These are phyloP conservation scores for Plasmopara viticola DNA, from an alignment of 352 stramenopile genomes.

Conservation along the genomic window DNA sequence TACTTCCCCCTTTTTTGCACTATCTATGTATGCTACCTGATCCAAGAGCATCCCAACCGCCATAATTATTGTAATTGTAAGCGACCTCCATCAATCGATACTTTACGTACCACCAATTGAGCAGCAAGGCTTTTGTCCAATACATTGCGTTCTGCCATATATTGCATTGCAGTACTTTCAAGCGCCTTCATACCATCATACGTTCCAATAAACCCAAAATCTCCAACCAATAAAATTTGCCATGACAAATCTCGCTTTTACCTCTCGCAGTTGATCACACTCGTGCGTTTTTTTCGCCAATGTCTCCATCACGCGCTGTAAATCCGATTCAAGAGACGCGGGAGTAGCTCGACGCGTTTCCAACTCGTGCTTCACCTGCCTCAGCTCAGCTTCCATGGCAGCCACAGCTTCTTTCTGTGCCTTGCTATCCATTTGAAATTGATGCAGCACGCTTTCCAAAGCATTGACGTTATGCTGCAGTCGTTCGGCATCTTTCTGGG, in stretches of 20 bases:
- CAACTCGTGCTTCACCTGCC: constrained; percentile 22
- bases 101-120: constrained; percentile 47
- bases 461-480: constrained; percentile 47
- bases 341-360: constrained; percentile 9
- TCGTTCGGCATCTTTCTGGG: constrained; percentile 48
- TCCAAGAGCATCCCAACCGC: neutral
- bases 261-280: constrained; percentile 67
- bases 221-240: neutral
- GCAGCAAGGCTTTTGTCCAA: constrained; percentile 66
- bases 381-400: constrained; percentile 40
- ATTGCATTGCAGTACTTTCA: constrained; percentile 49
- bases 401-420: constrained; percentile 37
- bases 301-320: constrained; percentile 45
- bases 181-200: constrained; percentile 28
- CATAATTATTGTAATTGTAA: neutral
- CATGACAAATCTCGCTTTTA: constrained; percentile 6
- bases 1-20: constrained; percentile 63
- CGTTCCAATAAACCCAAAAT: neutral
- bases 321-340: constrained; percentile 18
- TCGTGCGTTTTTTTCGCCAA: constrained; percentile 58
- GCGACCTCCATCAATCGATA: neutral
- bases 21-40: constrained; percentile 66
- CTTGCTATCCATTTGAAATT: constrained; percentile 62
- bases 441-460: constrained; percentile 54
- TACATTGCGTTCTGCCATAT: constrained; percentile 48